phyloP scores from a whole-genome alignment of 495 filamentous ascomycete species.

The Umbilicaria muhlenbergii region DNA sequence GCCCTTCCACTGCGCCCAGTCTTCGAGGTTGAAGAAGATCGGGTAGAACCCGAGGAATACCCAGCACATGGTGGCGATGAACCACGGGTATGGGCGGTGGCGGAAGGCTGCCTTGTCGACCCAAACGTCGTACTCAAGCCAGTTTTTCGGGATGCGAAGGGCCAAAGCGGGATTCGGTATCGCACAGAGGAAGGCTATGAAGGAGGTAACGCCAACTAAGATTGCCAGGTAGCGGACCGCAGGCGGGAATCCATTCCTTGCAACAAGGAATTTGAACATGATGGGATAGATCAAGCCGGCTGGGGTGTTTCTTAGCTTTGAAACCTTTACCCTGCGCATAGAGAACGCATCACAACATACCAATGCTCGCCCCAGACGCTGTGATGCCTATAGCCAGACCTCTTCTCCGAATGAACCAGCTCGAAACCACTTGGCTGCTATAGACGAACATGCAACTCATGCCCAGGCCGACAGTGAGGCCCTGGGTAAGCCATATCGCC shows the following conservation, averaged over 20 bases:
- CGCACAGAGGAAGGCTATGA: constrained; percentile 19
- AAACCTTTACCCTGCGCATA: neutral
- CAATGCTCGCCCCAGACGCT: constrained; percentile 24
- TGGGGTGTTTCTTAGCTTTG: constrained; percentile 4
- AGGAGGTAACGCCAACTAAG: constrained; percentile 14
- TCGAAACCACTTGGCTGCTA: constrained; percentile 26
- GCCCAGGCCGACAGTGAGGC: constrained; percentile 22
- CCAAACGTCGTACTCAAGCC: constrained; percentile 12
- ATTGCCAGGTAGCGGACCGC: constrained; percentile 15
- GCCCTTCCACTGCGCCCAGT: constrained; percentile 23
- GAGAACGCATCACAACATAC: constrained; percentile 2
- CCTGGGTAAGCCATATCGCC: constrained; percentile 22
- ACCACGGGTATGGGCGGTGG: constrained; percentile 17
- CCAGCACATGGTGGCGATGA: constrained; percentile 17
- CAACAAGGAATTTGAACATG: constrained; percentile 19
- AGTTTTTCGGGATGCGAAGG: constrained; percentile 9
- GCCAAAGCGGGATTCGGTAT: constrained; percentile 16
- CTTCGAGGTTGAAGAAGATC: constrained; percentile 29
- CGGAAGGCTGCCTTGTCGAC: constrained; percentile 21
- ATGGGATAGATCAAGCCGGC: constrained; percentile 21
- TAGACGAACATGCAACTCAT: constrained; percentile 30
- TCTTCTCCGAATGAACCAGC: constrained; percentile 24
- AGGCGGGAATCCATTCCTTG: constrained; percentile 17
- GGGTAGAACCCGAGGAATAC: constrained; percentile 29
- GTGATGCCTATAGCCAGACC: constrained; percentile 26